Conservation (phyloP, 495 filamentous ascomycete genomes). For the Penicillium nucicola region DNA sequence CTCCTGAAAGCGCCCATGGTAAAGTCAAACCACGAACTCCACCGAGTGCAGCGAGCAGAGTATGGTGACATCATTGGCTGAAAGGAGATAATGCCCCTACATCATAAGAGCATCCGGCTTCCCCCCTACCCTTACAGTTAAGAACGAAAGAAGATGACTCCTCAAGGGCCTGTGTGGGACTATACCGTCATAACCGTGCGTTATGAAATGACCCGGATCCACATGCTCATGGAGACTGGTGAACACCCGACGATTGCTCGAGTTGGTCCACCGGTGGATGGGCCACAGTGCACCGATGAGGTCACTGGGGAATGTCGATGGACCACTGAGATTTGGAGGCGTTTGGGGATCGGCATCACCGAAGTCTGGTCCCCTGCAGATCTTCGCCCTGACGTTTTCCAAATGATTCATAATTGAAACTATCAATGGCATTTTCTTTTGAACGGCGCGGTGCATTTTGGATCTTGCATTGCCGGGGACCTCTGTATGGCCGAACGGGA, state of each 20-base stretch:
- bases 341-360: constrained; percentile 16
- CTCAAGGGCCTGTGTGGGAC: constrained; percentile 1
- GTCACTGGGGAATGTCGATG: constrained; percentile 32
- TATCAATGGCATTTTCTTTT: not conserved
- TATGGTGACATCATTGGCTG: constrained; percentile 29
- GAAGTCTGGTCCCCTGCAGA: constrained; percentile 24
- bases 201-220: constrained; percentile 25
- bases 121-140: constrained; percentile 2
- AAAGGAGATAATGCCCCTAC: constrained; percentile 5
- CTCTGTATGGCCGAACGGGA: constrained; percentile 2
- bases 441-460: constrained; percentile 10
- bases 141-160: not conserved
- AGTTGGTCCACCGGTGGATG: constrained; percentile 17
- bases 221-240: constrained; percentile 21
- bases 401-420: constrained; percentile 15
- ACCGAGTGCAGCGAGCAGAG: constrained; percentile 7
- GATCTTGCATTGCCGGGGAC: constrained; percentile 3
- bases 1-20: constrained; percentile 11
- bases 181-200: constrained; percentile 12
- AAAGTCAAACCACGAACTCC: constrained; percentile 1
- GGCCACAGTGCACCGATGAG: constrained; percentile 26
- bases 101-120: constrained; percentile 17
- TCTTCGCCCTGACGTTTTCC: constrained; percentile 20
- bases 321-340: constrained; percentile 6
- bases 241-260: constrained; percentile 7